Evolutionary conservation across 345 rosid genomes (phyloP), one percentile per base, ranked within the genome.

Genomic region (Isatis tinctoria): DNA sequence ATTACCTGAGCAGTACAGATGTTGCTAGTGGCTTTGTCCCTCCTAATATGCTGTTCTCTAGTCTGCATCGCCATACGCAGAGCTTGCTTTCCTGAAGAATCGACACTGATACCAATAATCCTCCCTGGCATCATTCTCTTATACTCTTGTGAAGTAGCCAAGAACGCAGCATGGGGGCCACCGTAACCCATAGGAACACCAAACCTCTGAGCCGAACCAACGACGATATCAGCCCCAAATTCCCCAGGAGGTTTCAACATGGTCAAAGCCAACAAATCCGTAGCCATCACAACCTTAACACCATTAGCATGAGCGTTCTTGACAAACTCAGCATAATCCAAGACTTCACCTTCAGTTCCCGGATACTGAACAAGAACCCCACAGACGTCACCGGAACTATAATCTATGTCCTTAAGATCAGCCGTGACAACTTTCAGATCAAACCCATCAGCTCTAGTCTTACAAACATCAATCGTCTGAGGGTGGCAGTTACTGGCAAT

Each of bases 51-150:
- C 67, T 95, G 99, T 78, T 95, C 99, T 79, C 99, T 87, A 3
- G 99, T 95, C 82, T 95, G 99, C 99, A 95, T 95, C 0, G 97
- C 99, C 99, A 92, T 85, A 62, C 99, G 97, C 66, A 95, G 82
- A 67, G 99, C 99, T 57, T 81, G 88, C 85, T 90, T 90, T 61
- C 99, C 99, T 0, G 88, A 79, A 70, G 99, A 88, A 83, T 95
- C 99, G 79, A 95, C 88, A 82, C 98, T 95, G 65, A 90, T 65
- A 68, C 99, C 99, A 43, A 95, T 92, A 75, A 95, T 95, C 73
- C 99, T 84, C 33, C 99, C 98, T 0, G 99, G 99, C 98, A 95
- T 95, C 97, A 95, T 47, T 82, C 99, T 87, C 82, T 95, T 95
- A 79, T 95, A 95, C 89, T 92, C 99, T 69, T 88, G 96, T 8